Evolutionary conservation across 805 yeast genomes (phyloP), one percentile per base, ranked within the genome.

Genomic region (Yarrowia porcina): DNA sequence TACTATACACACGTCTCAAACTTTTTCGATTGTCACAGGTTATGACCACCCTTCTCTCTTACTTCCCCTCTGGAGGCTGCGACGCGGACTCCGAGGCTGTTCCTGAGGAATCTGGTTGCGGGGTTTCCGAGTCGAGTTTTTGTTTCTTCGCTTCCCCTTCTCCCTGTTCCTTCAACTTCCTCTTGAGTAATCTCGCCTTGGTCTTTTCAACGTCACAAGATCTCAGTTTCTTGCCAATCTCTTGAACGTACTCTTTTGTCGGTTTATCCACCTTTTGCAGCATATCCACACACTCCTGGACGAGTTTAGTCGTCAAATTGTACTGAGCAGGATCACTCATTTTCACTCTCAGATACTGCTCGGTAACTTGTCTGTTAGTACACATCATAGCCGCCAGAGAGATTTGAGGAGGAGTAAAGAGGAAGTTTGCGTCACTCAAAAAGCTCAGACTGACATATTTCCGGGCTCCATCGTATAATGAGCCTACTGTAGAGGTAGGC

Each of bases 321-420:
- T 8, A 56, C 49, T 56, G 49, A 9, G n/a, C 49, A 2, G 61
- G 49, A 12, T 56, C 70, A 49, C 79, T 77, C 67, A 86, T 86
- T 72, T 88, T 89, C 67, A 81, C 79, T 66, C 81, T 80, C 66
- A 93, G 74, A 74, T 92, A 92, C 66, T 83, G 79, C 62, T 83
- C 83, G 1, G 88, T 82, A 38, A 89, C 74, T 23, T 80, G 82
- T 66, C 80, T 83, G 73, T 90, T 89, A 13, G 80, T 83, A 61
- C 81, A 79, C 75, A 87, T 83, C 70, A 92, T 79, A 15, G 94
- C 90, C 0, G 97, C 94, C 60, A 94, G 77, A 0, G 98, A 97
- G 30, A 94, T 89, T 70, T 94, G 99, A 0, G 98, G 97, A 0
- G 99, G 99, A 0, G 98, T 86, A 74, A 76, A 93, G 35, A 84